Base-by-base conservation (phyloP, 352 stramenopile species). In the Saprolegnia diclina region DNA sequence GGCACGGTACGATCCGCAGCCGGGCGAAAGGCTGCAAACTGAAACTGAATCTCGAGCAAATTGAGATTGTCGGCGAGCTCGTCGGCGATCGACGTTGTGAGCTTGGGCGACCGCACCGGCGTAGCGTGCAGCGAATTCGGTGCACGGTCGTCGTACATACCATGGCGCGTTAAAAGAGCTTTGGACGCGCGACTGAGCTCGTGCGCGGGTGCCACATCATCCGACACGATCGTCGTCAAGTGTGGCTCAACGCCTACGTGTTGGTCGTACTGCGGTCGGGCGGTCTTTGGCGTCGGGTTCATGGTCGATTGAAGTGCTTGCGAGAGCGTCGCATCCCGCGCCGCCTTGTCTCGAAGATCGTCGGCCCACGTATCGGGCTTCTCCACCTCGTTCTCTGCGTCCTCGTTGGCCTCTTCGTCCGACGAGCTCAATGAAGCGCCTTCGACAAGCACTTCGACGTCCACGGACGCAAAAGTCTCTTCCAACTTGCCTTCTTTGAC, bases 1-100 rank as follows among this genome's bases (percentile, higher is more conserved):
- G 86, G 86, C 0, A 63, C 37, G 6, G 29, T 10, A 1, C 71
- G 66, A 22, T 65, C 59, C 5, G 59, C 67, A 24, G 67, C 21
- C n/a, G 55, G 32, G 54, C 90, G 82, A 66, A 91, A 95, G 11
- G 89, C 91, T 7, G 88, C 91, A 45, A 97, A 97, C 50, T 97
- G 91, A 62, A 97, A 82, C 4, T 85, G 88, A 46, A 97, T 83
- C 52, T 97, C 91, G 64, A 96, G 81, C 0, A 80, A 78, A 24
- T 85, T 82, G 72, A 94, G 85, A 0, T 77, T 61, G 61, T 97
- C 91, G 1, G 79, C 74, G 9, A 96, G 74, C 65, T 97, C 91
- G 0, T 66, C 62, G 5, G 91, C 79, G 4, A 96, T 61, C 0
- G 76, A 77, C 44, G 90, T 91, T 18, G 64, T 53, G 0, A 59